Conservation (phyloP, 805 yeast species). For the Ogataea salicorniae region DNA sequence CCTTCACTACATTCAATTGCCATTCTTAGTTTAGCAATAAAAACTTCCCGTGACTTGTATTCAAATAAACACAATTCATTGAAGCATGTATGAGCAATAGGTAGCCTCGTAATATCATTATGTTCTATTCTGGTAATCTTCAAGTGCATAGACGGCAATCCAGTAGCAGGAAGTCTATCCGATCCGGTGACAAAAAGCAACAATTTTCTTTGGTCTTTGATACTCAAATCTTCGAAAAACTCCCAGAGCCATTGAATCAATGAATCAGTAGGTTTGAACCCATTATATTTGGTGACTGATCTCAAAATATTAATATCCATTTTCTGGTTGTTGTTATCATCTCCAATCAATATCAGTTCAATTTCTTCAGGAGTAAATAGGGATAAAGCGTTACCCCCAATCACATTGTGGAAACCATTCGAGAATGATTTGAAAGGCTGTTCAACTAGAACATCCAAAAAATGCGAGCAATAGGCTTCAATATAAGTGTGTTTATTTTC, state of each 20-base stretch:
- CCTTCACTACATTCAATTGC: constrained; percentile 83
- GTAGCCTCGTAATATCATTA: constrained; percentile 42
- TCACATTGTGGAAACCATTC: constrained; percentile 68
- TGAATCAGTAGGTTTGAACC: constrained; percentile 42
- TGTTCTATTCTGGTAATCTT: constrained; percentile 49
- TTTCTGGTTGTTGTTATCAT: constrained; percentile 41
- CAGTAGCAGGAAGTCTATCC: constrained; percentile 90
- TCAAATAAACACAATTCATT: constrained; percentile 78
- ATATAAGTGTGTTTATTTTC: constrained; percentile 58
- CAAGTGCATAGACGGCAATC: constrained; percentile 69
- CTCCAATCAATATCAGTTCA: constrained; percentile 73
- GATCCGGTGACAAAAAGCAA: constrained; percentile 83
- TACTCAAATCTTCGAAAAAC: constrained; percentile 44
- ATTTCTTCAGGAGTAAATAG: constrained; percentile 79
- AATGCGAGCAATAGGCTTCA: constrained; percentile 54
- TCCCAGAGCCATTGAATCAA: constrained; percentile 87
- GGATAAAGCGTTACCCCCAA: constrained; percentile 76
- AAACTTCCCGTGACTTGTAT: constrained; percentile 50
- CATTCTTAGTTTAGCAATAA: constrained; percentile 50
- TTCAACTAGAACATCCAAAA: constrained; percentile 49
- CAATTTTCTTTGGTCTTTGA: constrained; percentile 52
- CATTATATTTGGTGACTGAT: constrained; percentile 68
- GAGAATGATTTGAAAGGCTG: constrained; percentile 54
- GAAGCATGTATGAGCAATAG: constrained; percentile 91
- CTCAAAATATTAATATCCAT: constrained; percentile 63